Percentiles rank a stretch among this genome's conserved stretches.
phyloP scores from a whole-genome alignment of 139 green algal species.

The Coccomyxa sp. region DNA sequence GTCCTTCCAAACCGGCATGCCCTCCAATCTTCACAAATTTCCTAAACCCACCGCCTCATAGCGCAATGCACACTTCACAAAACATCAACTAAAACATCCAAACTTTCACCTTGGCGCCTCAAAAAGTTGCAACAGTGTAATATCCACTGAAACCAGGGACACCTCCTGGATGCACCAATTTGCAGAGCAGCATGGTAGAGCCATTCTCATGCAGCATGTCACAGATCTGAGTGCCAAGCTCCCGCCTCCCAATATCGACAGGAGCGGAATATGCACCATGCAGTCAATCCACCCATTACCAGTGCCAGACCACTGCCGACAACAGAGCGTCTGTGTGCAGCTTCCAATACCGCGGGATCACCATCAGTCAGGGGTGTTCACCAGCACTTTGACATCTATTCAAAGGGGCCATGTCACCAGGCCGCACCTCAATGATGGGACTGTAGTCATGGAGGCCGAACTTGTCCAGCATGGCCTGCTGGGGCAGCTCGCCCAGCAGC shows the following conservation, averaged over 20 bases:
- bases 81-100: background rate
- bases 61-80: background rate
- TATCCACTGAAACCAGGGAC: background rate
- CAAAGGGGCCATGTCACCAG: no score
- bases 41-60: background rate
- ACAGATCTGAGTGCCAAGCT: background rate
- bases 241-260: no score
- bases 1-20: no score
- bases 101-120: background rate
- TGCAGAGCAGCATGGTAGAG: background rate
- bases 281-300: no score
- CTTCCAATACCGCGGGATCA: no score
- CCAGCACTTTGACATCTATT: no score
- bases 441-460: conserved; percentile 56
- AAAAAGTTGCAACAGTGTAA: background rate
- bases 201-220: background rate
- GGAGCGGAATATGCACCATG: no score
- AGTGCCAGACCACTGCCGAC: no score
- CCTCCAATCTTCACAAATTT: no score
- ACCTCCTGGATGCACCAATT: background rate
- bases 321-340: no score
- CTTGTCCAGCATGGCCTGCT: conserved; percentile 31
- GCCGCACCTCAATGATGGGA: conserved; percentile 32
- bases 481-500: conserved; percentile 54
- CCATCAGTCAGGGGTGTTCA: no score